A percentile compares a stretch with the other conserved stretches of the same genome.
phyloP scores from a whole-genome alignment of 371 early-diverging fungal species.

The Mucor racemosus region DNA sequence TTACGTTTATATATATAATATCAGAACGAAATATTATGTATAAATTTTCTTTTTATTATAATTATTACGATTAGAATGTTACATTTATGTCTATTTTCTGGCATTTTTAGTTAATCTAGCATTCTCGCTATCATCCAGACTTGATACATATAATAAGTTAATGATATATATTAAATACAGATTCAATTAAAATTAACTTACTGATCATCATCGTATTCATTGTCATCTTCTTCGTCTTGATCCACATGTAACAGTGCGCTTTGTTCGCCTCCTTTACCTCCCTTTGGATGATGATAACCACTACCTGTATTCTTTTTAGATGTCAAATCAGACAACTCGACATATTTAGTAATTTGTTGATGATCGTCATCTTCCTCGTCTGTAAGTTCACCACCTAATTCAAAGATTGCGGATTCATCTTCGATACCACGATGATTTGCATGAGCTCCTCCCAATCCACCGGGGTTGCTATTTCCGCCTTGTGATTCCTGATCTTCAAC shows the following conservation, averaged over 20 bases:
- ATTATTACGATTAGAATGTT: no score
- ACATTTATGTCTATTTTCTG: conserved; percentile 24
- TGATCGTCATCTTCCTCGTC: conserved; percentile 57
- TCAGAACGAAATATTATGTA: no score
- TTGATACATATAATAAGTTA: conserved; percentile 13
- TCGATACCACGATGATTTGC: conserved; percentile 29
- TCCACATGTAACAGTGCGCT: conserved; percentile 37
- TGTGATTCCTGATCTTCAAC: conserved; percentile 53
- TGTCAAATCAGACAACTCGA: conserved; percentile 19
- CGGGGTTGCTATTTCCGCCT: neutral
- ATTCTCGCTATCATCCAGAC: conserved; percentile 44
- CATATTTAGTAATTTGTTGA: conserved; percentile 24
- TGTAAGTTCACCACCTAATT: conserved; percentile 66
- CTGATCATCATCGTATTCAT: conserved; percentile 33
- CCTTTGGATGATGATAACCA: neutral
- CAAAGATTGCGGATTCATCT: conserved; percentile 66
- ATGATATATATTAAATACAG: neutral
- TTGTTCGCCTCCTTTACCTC: conserved; percentile 27
- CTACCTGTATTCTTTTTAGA: neutral
- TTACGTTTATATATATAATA: no score
- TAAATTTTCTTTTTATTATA: neutral
- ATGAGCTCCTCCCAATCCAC: conserved; percentile 15
- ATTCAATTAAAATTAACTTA: conserved; percentile 22
- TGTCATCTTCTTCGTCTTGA: conserved; percentile 42
- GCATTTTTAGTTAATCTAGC: conserved; percentile 47